Evolutionary conservation across 345 rosid genomes (phyloP), one percentile per base, ranked within the genome.

Genomic region (Barbarea vulgaris): DNA sequence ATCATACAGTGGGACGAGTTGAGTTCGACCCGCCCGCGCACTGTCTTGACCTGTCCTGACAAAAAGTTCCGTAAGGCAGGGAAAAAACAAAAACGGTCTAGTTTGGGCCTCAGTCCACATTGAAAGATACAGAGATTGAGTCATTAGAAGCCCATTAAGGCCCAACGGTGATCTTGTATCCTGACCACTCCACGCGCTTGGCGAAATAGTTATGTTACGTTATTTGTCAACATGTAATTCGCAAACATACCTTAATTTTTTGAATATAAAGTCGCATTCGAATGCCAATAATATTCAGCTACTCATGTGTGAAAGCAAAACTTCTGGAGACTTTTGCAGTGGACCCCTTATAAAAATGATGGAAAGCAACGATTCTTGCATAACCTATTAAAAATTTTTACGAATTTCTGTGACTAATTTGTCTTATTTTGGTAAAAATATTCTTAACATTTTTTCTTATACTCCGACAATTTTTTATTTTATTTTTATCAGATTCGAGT

Each of bases 241-340:
- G 55, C 69, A 9, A 65, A 66, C 41, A 47, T 25, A 22, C 50
- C 64, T 4, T 25, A 31, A 31, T 28, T n/a, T 42, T 72, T 28
- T 12, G 0, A 42, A 65, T 17, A 17, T 66, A 57, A 72, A 41
- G 71, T 64, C 64, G 36, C 27, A 53, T 55, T 33, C 50, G 2
- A 46, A 56, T 54, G 65, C 22, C 65, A 22, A 22, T 31, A 31
- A 42, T 10, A n/a, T 56, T 65, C 72, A 65, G 51, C 64, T 64
- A 55, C 27, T 65, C 66, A 55, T 39, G 72, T 74, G 67, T 67
- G 78, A 67, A 66, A 57, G 25, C 60, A 55, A 34, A 57, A 3
- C 41, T 55, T 56, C 19, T 17, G 7, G 9, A 56, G 41, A 66
- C 72, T 47, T 57, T 48, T 56, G n/a, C 13, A 24, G 4, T 47